These are phyloP conservation scores for Blepharisma undulans DNA, from an alignment of 169 alveolate species.

Conservation along the genomic window DNA sequence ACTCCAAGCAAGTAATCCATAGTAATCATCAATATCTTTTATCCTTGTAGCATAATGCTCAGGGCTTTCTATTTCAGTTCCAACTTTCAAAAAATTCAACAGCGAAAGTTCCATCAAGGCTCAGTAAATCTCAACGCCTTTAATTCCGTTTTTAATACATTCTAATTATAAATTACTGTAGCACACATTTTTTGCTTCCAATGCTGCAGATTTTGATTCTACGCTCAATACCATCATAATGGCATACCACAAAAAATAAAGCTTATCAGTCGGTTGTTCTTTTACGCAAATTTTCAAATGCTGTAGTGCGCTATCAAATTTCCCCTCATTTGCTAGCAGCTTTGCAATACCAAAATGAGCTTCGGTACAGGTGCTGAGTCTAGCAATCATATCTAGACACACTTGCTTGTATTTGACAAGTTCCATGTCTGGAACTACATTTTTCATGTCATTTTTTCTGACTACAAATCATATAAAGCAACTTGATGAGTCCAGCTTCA, in stretches of 20 bases:
- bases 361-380: neutral
- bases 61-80: constrained; percentile 1
- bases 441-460: neutral
- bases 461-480: neutral
- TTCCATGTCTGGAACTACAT: constrained; percentile 19
- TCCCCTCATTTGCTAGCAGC: neutral
- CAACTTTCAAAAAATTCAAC: neutral
- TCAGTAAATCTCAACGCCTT: constrained; percentile 12
- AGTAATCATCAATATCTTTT: constrained; percentile 36
- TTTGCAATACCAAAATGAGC: neutral
- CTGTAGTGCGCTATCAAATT: neutral
- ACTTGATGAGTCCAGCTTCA: constrained; percentile 8
- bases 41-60: constrained; percentile 56
- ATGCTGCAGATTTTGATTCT: neutral
- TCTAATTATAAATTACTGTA: neutral
- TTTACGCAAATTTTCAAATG: neutral
- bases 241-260: neutral
- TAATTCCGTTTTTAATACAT: neutral
- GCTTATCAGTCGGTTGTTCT: neutral
- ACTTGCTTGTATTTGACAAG: neutral
- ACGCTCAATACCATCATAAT: neutral
- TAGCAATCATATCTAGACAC: neutral
- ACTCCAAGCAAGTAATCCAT: constrained; percentile 63
- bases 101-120: neutral
- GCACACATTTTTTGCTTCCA: neutral